phyloP scores from a whole-genome alignment of 768 basidiomycete genomes.

The Gloeopeniophorella convolvens region DNA sequence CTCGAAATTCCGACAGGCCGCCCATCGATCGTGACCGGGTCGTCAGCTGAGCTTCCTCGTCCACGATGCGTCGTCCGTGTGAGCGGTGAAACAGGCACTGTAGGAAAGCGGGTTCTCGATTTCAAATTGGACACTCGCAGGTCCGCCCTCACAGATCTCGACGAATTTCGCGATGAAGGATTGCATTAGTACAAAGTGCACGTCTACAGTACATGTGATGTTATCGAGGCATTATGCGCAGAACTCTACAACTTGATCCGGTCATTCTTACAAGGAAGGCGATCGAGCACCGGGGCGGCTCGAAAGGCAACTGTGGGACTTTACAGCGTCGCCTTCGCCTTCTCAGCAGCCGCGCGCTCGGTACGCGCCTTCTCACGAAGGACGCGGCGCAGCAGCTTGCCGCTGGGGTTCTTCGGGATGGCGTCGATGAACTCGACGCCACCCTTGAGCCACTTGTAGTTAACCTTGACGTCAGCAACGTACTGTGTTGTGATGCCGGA shows the following conservation, averaged over 20 bases:
- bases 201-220: neutral
- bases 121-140: too few relatives aligned
- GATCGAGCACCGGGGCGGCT: neutral
- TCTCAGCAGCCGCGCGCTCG: conserved; percentile 8
- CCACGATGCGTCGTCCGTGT: too few relatives aligned
- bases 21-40: too few relatives aligned
- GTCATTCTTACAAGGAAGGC: too few relatives aligned
- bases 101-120: too few relatives aligned
- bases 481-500: conserved; percentile 16
- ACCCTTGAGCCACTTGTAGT: conserved; percentile 34
- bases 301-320: neutral
- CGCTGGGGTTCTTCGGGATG: conserved; percentile 29
- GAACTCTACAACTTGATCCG: too few relatives aligned
- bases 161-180: too few relatives aligned
- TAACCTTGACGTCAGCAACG: conserved; percentile 27
- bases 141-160: too few relatives aligned
- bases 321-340: conserved; percentile 8
- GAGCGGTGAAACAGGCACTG: too few relatives aligned
- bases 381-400: conserved; percentile 27
- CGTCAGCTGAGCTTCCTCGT: too few relatives aligned
- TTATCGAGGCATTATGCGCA: too few relatives aligned
- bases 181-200: neutral
- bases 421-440: conserved; percentile 34
- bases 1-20: too few relatives aligned
- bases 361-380: conserved; percentile 23